A percentile compares a stretch with the other conserved stretches of the same genome.
Evolutionary conservation across 192 early-diverging fungal species (phyloP).

Genomic region (Coemansia sp.): DNA sequence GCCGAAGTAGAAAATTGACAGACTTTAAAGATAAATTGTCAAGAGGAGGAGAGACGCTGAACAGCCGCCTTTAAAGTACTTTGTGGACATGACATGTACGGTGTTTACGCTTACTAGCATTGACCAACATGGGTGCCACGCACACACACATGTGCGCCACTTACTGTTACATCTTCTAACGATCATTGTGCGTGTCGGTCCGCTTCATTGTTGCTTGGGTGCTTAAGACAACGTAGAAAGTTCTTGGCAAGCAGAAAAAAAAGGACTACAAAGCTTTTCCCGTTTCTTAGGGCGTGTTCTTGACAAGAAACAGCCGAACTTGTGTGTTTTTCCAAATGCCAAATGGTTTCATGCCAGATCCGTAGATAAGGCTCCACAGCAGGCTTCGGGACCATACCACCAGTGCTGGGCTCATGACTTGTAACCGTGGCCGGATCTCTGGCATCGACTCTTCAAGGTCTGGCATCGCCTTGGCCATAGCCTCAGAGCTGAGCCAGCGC

Average conservation of each 20-base stretch:
- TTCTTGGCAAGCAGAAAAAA: slow-evolving; percentile 11
- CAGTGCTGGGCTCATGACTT: slow-evolving; percentile 62
- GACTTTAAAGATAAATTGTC: neutral
- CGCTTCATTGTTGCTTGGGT: neutral
- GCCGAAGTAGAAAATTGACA: neutral
- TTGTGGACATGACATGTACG: neutral
- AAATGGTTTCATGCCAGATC: slow-evolving; percentile 59
- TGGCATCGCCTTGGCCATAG: slow-evolving; percentile 32
- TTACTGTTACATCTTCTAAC: neutral
- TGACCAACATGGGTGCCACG: neutral
- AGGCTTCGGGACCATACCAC: slow-evolving; percentile 73
- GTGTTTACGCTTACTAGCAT: neutral
- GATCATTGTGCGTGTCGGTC: neutral
- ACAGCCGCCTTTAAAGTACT: neutral
- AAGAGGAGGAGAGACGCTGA: neutral
- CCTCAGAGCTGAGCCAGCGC: slow-evolving; percentile 48
- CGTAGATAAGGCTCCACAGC: slow-evolving; percentile 73
- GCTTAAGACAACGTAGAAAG: neutral
- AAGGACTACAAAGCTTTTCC: neutral
- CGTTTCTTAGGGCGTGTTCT: slow-evolving; percentile 13
- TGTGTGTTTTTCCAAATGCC: slow-evolving; percentile 71
- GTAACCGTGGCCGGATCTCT: slow-evolving; percentile 61
- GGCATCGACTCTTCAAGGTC: slow-evolving; percentile 57
- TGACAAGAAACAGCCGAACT: slow-evolving; percentile 61
- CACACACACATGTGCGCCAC: neutral